Conservation (phyloP, 106 monocot species). For the Acanthochlamys bracteata region DNA sequence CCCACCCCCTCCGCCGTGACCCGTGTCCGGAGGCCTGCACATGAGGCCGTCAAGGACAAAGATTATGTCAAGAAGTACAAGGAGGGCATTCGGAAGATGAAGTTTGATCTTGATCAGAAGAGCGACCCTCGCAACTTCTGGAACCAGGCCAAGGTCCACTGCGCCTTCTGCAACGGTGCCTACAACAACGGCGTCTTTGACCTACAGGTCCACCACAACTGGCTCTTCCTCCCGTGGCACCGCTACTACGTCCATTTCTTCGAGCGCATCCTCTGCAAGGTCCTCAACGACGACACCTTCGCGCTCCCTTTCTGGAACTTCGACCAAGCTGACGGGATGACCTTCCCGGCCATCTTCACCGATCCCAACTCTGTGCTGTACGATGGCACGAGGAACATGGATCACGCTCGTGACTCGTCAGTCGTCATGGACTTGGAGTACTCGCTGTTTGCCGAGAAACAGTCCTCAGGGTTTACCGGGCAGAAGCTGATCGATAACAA, state of each 20-base stretch:
- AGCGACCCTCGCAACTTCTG: conserved; percentile 33
- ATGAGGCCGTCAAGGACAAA: conserved; percentile 1
- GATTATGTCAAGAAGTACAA: conserved; percentile 27
- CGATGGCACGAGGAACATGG: conserved; percentile 7
- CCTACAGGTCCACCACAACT: conserved; percentile 26
- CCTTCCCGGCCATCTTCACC: conserved; percentile 1
- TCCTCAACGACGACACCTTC: conserved; percentile 31
- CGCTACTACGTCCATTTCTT: conserved; percentile 34
- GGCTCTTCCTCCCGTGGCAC: conserved; percentile 41
- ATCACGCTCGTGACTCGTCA: conserved; percentile 1
- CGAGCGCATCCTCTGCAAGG: conserved; percentile 29
- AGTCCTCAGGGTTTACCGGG: neutral
- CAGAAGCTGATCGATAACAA: conserved; percentile 4
- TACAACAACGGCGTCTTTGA: conserved; percentile 5
- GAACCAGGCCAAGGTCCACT: conserved; percentile 37
- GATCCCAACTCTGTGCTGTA: conserved; percentile 16
- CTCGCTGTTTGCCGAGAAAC: neutral
- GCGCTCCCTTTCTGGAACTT: conserved; percentile 34
- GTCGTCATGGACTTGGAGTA: conserved; percentile 29
- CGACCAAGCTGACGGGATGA: conserved; percentile 22
- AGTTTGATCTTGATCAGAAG: conserved; percentile 1
- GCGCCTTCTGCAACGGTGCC: conserved; percentile 36
- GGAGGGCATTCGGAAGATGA: conserved; percentile 24
- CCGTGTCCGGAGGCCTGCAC: conserved; percentile 22
- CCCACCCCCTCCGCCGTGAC: neutral